phyloP scores from a whole-genome alignment of 2,329 filamentous ascomycete genomes.

The Ceratocystis papillata region DNA sequence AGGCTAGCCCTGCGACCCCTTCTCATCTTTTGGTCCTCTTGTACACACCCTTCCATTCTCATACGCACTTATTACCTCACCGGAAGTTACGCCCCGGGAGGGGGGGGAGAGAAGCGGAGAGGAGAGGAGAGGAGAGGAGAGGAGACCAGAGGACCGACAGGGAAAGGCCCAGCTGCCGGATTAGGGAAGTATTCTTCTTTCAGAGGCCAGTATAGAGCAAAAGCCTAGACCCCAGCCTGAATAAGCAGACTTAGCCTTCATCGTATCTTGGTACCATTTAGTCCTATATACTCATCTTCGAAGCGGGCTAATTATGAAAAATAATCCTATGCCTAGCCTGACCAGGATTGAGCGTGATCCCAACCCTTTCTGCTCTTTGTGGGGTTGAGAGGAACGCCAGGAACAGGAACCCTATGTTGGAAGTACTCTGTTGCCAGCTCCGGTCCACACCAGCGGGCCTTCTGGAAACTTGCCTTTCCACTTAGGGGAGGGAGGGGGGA shows the following conservation, averaged over 20 bases:
- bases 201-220: neutral
- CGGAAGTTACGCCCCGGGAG: neutral
- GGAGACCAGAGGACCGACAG: neutral
- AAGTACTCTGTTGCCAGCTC: too few relatives aligned
- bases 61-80: neutral
- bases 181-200: constrained; percentile 10
- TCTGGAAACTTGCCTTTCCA: neutral
- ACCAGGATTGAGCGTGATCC: too few relatives aligned
- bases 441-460: neutral
- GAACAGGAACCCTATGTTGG: too few relatives aligned
- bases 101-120: neutral
- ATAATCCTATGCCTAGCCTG: too few relatives aligned
- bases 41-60: neutral
- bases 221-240: neutral
- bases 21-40: neutral
- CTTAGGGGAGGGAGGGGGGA: neutral
- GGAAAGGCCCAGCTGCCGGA: neutral
- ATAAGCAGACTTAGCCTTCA: too few relatives aligned
- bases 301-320: too few relatives aligned
- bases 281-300: too few relatives aligned
- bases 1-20: neutral
- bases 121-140: neutral
- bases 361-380: too few relatives aligned
- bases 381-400: too few relatives aligned
- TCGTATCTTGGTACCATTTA: too few relatives aligned